Conservation (phyloP, 208 protist genomes). For the Leptomonas seymouri region DNA sequence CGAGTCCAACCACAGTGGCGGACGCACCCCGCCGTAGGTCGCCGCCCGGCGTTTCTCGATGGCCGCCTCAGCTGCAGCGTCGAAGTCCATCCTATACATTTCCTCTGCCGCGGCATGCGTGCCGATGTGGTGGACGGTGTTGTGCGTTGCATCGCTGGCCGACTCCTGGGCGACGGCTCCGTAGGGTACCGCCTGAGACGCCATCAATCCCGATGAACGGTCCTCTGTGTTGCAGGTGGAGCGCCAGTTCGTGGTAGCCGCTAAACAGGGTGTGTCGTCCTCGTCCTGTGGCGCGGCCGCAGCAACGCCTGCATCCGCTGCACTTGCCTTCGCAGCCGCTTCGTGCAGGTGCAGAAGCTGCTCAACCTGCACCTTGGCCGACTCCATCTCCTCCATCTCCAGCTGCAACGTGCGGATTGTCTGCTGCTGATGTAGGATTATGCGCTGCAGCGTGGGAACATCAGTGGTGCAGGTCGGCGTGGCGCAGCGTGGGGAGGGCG, state of each 20-base stretch:
- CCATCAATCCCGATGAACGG: background rate
- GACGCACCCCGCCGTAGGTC: slow-evolving; percentile 22
- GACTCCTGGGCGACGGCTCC: background rate
- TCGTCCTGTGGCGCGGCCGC: background rate
- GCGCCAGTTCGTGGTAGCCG: slow-evolving; percentile 27
- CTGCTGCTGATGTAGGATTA: slow-evolving; percentile 53
- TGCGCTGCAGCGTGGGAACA: slow-evolving; percentile 40
- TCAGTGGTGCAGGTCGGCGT: slow-evolving; percentile 35
- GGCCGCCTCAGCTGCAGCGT: slow-evolving; percentile 13
- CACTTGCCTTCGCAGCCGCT: slow-evolving; percentile 6
- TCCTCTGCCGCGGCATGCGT: slow-evolving; percentile 5
- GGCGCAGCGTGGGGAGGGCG: slow-evolving; percentile 30
- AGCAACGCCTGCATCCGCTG: background rate
- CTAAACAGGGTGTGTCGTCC: slow-evolving; percentile 7
- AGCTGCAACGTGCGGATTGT: slow-evolving; percentile 43
- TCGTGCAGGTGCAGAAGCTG: slow-evolving; percentile 31
- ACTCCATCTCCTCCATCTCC: slow-evolving; percentile 36
- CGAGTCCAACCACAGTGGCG: slow-evolving; percentile 22
- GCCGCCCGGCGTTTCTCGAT: slow-evolving; percentile 24
- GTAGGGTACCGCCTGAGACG: background rate
- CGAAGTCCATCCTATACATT: slow-evolving; percentile 25
- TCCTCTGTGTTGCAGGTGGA: slow-evolving; percentile 31
- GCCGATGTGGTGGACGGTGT: background rate
- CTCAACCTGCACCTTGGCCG: slow-evolving; percentile 28
- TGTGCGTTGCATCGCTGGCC: background rate